These are phyloP conservation scores for Cyclocybe cylindracea DNA, from an alignment of 768 basidiomycete genomes.

Conservation along the genomic window DNA sequence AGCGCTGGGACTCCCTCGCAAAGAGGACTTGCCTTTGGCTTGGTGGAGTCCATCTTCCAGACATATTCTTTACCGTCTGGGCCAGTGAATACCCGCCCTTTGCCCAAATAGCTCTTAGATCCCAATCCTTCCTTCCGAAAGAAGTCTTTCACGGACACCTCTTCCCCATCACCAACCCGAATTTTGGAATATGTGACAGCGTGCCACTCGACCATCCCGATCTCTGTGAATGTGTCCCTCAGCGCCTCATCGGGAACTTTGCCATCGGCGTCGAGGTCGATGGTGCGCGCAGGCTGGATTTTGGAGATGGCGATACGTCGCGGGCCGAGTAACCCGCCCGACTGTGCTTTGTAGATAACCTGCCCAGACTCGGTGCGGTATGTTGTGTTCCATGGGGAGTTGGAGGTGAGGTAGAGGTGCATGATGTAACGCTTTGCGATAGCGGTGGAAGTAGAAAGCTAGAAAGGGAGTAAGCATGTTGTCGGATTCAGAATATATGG, in stretches of 20 bases:
- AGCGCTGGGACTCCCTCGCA: not conserved
- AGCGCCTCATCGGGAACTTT: not conserved
- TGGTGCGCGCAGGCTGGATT: constrained; percentile 1
- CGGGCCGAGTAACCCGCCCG: constrained; percentile 3
- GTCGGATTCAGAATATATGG: too few relatives aligned
- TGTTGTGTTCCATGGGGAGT: constrained; percentile 17
- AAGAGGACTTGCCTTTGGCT: constrained; percentile 3
- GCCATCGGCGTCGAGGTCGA: not conserved
- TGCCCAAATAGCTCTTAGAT: not conserved
- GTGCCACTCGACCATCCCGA: constrained; percentile 17
- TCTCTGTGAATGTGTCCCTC: constrained; percentile 1
- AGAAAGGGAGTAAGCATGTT: not conserved
- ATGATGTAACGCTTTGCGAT: constrained; percentile 6
- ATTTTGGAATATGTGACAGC: constrained; percentile 6
- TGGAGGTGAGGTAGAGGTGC: constrained; percentile 23
- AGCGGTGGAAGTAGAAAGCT: not conserved
- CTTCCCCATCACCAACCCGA: constrained; percentile 1
- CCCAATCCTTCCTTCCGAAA: constrained; percentile 17
- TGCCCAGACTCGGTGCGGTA: constrained; percentile 20
- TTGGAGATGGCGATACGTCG: constrained; percentile 13
- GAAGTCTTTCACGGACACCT: constrained; percentile 1
- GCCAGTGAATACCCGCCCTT: constrained; percentile 29
- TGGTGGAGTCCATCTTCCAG: constrained; percentile 3
- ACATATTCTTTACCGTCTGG: constrained; percentile 22
- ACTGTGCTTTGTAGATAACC: constrained; percentile 20